These are phyloP conservation scores for Zizania palustris DNA, from an alignment of 202 grass and related monocot species.

Conservation along the genomic window DNA sequence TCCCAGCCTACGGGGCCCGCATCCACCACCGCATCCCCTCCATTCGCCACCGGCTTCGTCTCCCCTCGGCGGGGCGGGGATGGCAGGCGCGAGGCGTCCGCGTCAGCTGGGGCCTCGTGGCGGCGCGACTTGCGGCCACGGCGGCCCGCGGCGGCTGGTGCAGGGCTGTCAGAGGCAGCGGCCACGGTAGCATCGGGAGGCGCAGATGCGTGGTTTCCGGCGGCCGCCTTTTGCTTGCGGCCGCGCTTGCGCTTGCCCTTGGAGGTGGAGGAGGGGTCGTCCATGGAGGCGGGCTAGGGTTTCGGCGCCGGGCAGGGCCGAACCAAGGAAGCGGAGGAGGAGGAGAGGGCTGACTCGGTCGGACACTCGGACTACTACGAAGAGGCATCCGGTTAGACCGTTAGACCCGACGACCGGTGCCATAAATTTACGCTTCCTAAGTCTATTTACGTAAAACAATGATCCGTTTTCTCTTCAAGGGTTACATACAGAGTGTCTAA, in stretches of 20 bases:
- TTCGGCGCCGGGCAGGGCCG: conserved; percentile 30
- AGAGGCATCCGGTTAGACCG: conserved; percentile 21
- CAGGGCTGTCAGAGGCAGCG: conserved; percentile 5
- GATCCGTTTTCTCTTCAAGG: not conserved
- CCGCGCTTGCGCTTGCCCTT: conserved; percentile 67
- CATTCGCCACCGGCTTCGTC: conserved; percentile 48
- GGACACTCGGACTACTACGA: conserved; percentile 24
- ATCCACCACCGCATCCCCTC: conserved; percentile 39
- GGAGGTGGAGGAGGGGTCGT: conserved; percentile 41
- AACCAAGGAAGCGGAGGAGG: conserved; percentile 18
- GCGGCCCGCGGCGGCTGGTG: conserved; percentile 26
- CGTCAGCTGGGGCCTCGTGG: conserved; percentile 33
- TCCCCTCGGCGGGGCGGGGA: conserved; percentile 46
- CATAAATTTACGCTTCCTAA: not conserved
- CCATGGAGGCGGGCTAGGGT: conserved; percentile 72
- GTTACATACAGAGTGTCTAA: too few species aligned
- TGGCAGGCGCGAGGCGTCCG: conserved; percentile 32
- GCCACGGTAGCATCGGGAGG: conserved; percentile 34
- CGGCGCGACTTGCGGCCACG: conserved; percentile 49
- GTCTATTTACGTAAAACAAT: not conserved
- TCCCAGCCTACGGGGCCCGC: conserved; percentile 58
- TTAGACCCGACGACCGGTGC: not conserved
- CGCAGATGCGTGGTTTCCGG: conserved; percentile 16
- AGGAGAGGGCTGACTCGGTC: not conserved
- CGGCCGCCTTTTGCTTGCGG: conserved; percentile 57